Percentiles rank a stretch among this genome's conserved stretches.
phyloP scores from a whole-genome alignment of 163 green algal species.

The Picocystis sp. region DNA sequence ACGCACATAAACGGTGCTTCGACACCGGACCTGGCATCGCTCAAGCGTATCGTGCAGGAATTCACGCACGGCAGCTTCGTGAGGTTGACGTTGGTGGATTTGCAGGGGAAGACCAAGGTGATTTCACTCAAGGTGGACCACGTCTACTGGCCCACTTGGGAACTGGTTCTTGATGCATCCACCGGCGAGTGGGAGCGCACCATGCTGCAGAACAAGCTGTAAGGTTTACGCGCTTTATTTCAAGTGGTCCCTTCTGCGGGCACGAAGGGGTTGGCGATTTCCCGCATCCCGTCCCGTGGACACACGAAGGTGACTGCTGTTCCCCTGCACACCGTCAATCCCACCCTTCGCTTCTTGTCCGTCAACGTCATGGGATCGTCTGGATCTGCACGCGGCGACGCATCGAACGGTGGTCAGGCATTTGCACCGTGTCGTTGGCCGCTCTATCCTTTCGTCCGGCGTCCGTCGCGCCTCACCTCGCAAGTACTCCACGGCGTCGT shows the following conservation, averaged over 20 bases:
- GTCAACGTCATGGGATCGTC: conserved; percentile 73
- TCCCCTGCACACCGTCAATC: conserved; percentile 74
- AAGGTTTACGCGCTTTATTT: too few relatives aligned
- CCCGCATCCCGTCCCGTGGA: conserved; percentile 61
- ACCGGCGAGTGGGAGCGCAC: not conserved
- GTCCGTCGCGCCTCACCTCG: conserved; percentile 41
- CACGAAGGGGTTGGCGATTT: conserved; percentile 86
- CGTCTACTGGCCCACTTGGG: conserved; percentile 58
- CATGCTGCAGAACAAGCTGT: too few relatives aligned
- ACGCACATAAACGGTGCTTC: conserved; percentile 24
- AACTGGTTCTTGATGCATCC: not conserved
- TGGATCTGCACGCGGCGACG: conserved; percentile 47
- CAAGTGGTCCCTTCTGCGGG: not conserved
- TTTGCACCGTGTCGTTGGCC: not conserved
- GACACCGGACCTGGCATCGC: conserved; percentile 49
- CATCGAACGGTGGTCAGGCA: not conserved
- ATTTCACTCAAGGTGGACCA: conserved; percentile 67
- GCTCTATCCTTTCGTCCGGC: not conserved
- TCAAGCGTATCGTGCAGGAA: conserved; percentile 29
- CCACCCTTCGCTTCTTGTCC: conserved; percentile 61
- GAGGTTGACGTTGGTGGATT: conserved; percentile 18
- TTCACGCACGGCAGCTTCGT: conserved; percentile 59
- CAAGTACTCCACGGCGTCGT: conserved; percentile 79
- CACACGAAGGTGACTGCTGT: conserved; percentile 85
- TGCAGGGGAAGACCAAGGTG: conserved; percentile 30